Conservation (phyloP, 495 filamentous ascomycete species). For the Pseudomonodictys pantanalensis region DNA sequence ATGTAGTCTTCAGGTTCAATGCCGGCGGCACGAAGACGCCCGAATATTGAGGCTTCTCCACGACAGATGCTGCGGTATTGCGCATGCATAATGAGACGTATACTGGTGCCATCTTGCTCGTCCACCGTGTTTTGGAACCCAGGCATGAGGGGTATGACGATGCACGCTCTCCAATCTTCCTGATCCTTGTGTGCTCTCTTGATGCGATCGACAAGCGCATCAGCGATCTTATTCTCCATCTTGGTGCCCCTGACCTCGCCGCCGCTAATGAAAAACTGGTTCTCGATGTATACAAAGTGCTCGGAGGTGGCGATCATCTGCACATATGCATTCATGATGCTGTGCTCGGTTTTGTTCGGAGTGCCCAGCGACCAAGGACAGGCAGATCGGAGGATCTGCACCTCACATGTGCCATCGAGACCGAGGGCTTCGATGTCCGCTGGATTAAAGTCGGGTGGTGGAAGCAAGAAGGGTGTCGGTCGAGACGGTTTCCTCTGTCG, state of each 20-base stretch:
- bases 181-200: conserved; percentile 76
- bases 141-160: conserved; percentile 93
- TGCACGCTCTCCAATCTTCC: conserved; percentile 91
- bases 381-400: conserved; percentile 90
- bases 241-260: conserved; percentile 82
- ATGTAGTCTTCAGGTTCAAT: conserved; percentile 98
- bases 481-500: conserved; percentile 90
- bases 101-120: conserved; percentile 85
- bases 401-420: conserved; percentile 88
- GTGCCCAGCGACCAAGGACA: conserved; percentile 90
- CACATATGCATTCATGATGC: conserved; percentile 93
- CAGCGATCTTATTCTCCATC: conserved; percentile 91
- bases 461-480: conserved; percentile 88
- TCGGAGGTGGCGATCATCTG: conserved; percentile 93
- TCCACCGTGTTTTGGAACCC: conserved; percentile 98
- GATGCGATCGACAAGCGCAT: conserved; percentile 90
- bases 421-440: conserved; percentile 84
- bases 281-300: conserved; percentile 98
- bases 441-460: conserved; percentile 83
- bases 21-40: conserved; percentile 70
- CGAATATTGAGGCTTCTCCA: conserved; percentile 90
- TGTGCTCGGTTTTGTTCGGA: conserved; percentile 75
- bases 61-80: conserved; percentile 97
- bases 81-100: conserved; percentile 95
- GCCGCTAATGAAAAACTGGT: conserved; percentile 97